Percentiles rank a stretch among this genome's conserved stretches.
phyloP scores from a whole-genome alignment of 1,284 basidiomycete species.

The Ustanciosporium gigantosporum region DNA sequence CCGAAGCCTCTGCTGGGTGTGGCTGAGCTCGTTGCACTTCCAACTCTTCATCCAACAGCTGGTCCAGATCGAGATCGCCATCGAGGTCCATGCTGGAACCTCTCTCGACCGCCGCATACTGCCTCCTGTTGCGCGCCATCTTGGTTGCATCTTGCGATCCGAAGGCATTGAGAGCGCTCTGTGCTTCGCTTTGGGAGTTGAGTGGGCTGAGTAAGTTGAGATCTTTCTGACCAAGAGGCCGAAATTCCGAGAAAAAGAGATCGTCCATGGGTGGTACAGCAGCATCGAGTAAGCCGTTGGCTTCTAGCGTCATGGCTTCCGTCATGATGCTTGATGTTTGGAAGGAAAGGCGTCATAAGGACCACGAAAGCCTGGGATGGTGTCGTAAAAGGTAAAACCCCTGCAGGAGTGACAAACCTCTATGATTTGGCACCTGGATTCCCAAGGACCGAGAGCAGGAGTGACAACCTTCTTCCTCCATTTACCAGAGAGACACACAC shows the following conservation, averaged over 20 bases:
- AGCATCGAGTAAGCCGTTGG: conserved; percentile 28
- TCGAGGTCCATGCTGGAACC: conserved; percentile 19
- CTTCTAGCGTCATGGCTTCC: conserved; percentile 11
- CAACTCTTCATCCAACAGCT: conserved; percentile 30
- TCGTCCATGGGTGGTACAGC: conserved; percentile 10
- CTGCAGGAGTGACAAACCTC: too few species aligned
- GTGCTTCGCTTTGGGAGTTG: conserved; percentile 22
- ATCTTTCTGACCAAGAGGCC: conserved; percentile 13
- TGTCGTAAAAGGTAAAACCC: not conserved
- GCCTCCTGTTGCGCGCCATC: conserved; percentile 6
- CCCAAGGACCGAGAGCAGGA: too few species aligned
- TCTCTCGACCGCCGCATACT: not conserved
- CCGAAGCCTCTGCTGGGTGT: not conserved
- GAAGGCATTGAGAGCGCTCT: conserved; percentile 32
- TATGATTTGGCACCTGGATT: too few species aligned
- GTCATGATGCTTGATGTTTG: conserved; percentile 6
- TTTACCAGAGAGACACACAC: too few species aligned
- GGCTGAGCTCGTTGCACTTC: not conserved
- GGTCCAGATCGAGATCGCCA: conserved; percentile 21
- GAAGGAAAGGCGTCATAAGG: not conserved
- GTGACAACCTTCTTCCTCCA: too few species aligned
- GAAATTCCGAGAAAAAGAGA: conserved; percentile 9
- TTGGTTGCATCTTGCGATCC: not conserved
- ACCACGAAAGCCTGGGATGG: too few species aligned
- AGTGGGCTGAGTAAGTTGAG: conserved; percentile 10